Base-by-base conservation (phyloP, 768 basidiomycete species). In the Hortiboletus campestris region DNA sequence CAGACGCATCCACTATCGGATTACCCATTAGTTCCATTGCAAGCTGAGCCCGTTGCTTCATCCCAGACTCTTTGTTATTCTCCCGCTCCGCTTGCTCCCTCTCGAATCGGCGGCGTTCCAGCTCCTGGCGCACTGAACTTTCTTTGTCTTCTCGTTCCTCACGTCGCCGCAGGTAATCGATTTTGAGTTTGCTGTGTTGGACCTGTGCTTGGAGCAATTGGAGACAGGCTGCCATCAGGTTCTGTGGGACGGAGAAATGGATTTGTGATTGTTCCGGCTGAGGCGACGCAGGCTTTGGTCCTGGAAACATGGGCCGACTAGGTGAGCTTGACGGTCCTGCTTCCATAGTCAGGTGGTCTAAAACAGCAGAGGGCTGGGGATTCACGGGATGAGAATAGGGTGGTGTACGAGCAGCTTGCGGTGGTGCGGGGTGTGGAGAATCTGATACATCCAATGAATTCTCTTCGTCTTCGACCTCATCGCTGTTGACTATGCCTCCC, bases 131-230 rank as follows among this genome's bases (percentile, higher is more conserved):
- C 58, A 75, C 66, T 0, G 60, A 56, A 48, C 80, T 80, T 57
- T 86, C 84, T 61, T 76, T 79, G 59, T 84, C 83, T 62, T 88
- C 85, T n/a, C 87, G 75, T 59, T 87, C 86, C 57, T 89, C 87
- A 19, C 83, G 76, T 57, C 85, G 73, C 52, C 82, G 79, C 65
- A 89, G 62, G 60, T 84, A 84, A 54, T 89, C 89, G 41, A 88
- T 76, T 64, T 86, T 86, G 72, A 83, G 77, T 69, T 85, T 85
- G 57, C 80, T 81, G 35, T 86, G 82, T 61, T 89, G 86, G 22
- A 80, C 80, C 64, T 90, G 89, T 40, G 82, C 75, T 58, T 84
- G 84, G 39, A 90, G 70, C 56, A 83, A 78, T 58, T 86, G 82
- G 64, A 84, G 67, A 58, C 80, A 84, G 16, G 81, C 76, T 25